phyloP scores from a whole-genome alignment of 139 green algal species.

The Pseudopediastrum boryanum region DNA sequence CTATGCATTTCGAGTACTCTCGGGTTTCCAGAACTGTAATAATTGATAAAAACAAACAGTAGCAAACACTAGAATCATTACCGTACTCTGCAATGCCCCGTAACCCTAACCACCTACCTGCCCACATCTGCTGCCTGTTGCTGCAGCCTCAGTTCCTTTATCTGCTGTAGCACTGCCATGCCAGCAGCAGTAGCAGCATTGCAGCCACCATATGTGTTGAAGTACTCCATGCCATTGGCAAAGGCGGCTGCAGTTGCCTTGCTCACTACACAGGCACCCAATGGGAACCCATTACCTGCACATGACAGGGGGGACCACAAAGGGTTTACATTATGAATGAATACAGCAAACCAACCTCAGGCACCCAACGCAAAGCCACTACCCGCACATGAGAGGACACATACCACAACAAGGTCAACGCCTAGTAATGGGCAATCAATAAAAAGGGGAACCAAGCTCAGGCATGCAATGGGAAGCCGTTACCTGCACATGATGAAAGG shows the following conservation, averaged over 20 bases:
- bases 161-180: conserved; percentile 49
- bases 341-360: not conserved
- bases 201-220: conserved; percentile 62
- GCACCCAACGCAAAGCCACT: not conserved
- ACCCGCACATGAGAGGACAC: no score
- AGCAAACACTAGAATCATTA: no score
- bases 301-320: not conserved
- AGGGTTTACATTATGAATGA: no score
- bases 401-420: no score
- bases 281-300: conserved; percentile 76
- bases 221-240: conserved; percentile 73
- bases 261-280: conserved; percentile 62
- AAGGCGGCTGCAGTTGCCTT: conserved; percentile 53
- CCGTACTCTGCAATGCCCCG: no score
- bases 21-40: no score
- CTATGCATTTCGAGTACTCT: no score
- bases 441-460: no score
- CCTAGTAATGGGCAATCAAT: no score
- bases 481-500: conserved; percentile 45
- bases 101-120: conserved; percentile 70
- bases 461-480: conserved; percentile 75
- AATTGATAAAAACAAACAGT: no score
- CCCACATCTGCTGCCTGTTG: conserved; percentile 49
- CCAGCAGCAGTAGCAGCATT: conserved; percentile 51
- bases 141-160: conserved; percentile 60